phyloP scores from a whole-genome alignment of 495 filamentous ascomycete genomes.

The Lasiosphaeris hirsuta region DNA sequence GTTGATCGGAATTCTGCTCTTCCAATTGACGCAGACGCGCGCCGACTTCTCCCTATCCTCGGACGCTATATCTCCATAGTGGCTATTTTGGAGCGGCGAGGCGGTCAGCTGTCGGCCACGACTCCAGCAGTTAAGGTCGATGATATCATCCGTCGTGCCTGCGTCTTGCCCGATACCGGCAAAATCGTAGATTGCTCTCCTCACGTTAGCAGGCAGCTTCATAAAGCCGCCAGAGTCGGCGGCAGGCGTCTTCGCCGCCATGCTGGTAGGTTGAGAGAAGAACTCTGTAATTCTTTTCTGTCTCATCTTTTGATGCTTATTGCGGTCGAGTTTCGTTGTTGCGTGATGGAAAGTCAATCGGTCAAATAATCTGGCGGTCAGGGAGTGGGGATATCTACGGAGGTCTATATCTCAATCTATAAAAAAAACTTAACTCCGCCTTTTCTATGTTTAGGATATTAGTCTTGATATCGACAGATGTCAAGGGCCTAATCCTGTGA shows the following conservation, averaged over 20 bases:
- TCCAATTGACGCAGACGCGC: not conserved
- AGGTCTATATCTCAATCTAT: too few species aligned
- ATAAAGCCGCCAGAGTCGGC: not conserved
- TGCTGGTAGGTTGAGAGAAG: not conserved
- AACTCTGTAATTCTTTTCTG: conserved; percentile 1
- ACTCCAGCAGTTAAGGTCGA: conserved; percentile 1
- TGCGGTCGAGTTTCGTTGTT: too few species aligned
- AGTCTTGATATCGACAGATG: too few species aligned
- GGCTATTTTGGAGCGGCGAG: not conserved
- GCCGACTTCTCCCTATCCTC: not conserved
- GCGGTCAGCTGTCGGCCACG: not conserved
- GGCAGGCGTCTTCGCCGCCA: not conserved
- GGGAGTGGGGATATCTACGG: too few species aligned
- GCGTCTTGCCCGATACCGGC: not conserved
- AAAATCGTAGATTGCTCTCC: not conserved
- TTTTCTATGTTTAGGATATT: too few species aligned
- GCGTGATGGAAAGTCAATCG: too few species aligned
- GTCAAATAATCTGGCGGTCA: too few species aligned
- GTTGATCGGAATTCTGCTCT: conserved; percentile 4
- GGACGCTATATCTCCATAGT: not conserved
- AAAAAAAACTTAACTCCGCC: too few species aligned
- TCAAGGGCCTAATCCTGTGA: too few species aligned
- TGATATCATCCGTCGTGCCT: not conserved
- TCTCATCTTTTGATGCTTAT: not conserved
- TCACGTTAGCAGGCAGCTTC: not conserved